Conservation (phyloP, 306 rosid genomes). For the Cucurbita ficifolia region DNA sequence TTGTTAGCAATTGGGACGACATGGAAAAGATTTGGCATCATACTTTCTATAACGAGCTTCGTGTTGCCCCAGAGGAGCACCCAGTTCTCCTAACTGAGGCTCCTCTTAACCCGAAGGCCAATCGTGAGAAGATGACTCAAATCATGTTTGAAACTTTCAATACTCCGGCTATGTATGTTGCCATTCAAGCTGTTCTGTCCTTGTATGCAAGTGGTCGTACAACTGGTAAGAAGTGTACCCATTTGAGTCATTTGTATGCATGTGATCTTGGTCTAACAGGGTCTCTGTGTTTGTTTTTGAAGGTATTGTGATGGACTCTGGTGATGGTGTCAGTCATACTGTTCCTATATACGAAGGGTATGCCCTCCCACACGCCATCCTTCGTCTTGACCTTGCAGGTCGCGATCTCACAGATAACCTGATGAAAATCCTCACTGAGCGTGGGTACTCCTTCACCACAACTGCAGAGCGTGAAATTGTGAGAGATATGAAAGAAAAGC, state of each 20-base stretch:
- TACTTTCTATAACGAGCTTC: constrained; percentile 95
- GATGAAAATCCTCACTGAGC: constrained; percentile 95
- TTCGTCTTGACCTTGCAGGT: constrained; percentile 95
- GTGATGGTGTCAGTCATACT: constrained; percentile 99
- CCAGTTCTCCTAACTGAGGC: constrained; percentile 98
- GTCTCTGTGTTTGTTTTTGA: constrained; percentile 8
- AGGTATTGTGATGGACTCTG: constrained; percentile 98
- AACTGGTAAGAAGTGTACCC: constrained; percentile 67
- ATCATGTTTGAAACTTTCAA: constrained; percentile 98
- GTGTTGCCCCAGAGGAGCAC: constrained; percentile 98
- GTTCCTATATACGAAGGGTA: constrained; percentile 97
- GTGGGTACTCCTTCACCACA: constrained; percentile 93
- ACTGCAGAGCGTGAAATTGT: constrained; percentile 99
- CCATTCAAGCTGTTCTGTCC: constrained; percentile 98
- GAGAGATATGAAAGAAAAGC: constrained; percentile 92
- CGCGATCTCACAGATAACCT: constrained; percentile 91
- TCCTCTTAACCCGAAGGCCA: constrained; percentile 95
- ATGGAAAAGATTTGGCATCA: constrained; percentile 99
- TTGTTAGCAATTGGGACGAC: constrained; percentile 98
- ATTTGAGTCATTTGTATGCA: not conserved
- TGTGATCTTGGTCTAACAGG: constrained; percentile 5
- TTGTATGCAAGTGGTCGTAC: constrained; percentile 98
- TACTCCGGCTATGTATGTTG: constrained; percentile 98
- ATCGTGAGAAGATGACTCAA: constrained; percentile 99
- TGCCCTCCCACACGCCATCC: constrained; percentile 99